Base-by-base conservation (phyloP, 1,284 basidiomycete species). In the Cutaneotrichosporon mucoides region DNA sequence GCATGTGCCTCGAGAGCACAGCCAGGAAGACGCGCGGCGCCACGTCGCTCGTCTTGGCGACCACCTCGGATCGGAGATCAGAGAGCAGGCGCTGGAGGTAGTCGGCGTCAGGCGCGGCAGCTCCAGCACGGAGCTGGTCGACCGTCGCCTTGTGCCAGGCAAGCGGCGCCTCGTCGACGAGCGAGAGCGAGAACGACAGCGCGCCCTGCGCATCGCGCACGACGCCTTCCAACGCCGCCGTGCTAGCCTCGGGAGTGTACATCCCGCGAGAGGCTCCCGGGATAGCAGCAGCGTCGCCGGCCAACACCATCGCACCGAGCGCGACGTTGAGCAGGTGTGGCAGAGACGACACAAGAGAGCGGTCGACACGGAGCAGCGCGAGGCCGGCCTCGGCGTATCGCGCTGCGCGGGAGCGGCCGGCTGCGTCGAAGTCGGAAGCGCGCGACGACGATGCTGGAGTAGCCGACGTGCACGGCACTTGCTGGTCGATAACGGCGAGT, bases 121-220 rank as follows among this genome's bases (percentile, higher is more conserved):
- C 42, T 12, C 66, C 68, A 1, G 54, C 57, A 43, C 67, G 68
- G 11, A 72, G 58, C 12, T 82, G 66, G 6, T 76, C 71, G n/a
- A 83, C 74, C 0, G 84, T 78, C 7, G 70, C 63, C 24, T 68
- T 62, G 68, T 85, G 84, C 85, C 86, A 87, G 1, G 74, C 75
- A 0, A 67, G 24, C 0, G 72, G 62, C 6, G 71, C 62, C 6
- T 83, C 82, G 43, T 82, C 81, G 0, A 78, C 73, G 0, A 79
- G 71, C 0, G 83, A 79, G 2, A 93, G 76, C 0, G 89, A 76
- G 74, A 92, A 93, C 0, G 88, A 83, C 2, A 84, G 77, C 2
- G 89, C 71, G 41, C 85, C 85, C 53, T 86, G 84, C 2, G 84
- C 81, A 57, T 80, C 84, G 24, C 76, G 75, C 0, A 83, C 70